These are phyloP conservation scores for Gautieria morchelliformis DNA, from an alignment of 768 basidiomycete genomes.

Conservation along the genomic window DNA sequence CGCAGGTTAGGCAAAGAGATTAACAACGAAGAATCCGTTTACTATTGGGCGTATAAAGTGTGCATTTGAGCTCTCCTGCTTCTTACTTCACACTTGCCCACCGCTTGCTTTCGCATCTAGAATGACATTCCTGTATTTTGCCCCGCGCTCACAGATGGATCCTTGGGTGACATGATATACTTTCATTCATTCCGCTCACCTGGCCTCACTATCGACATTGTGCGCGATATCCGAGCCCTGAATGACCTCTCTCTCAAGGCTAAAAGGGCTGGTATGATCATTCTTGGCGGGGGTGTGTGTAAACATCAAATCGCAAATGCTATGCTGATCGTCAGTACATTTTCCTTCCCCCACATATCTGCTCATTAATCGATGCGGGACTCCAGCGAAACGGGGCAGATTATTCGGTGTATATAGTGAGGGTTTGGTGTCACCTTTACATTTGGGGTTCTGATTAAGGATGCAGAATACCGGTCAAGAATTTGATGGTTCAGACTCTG, in stretches of 20 bases:
- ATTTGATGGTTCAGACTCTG: constrained; percentile 97
- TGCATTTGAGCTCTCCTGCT: constrained; percentile 24
- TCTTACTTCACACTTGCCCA: background rate
- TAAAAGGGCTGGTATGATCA: constrained; percentile 94
- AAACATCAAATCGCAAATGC: constrained; percentile 99
- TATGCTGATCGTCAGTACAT: constrained; percentile 79
- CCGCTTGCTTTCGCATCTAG: constrained; percentile 33
- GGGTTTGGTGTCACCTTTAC: constrained; percentile 15
- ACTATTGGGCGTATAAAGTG: constrained; percentile 99
- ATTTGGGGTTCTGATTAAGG: background rate
- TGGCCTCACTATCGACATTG: constrained; percentile 84
- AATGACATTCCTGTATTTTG: constrained; percentile 99
- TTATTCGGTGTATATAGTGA: constrained; percentile 88
- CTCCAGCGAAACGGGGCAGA: constrained; percentile 92
- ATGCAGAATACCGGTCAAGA: constrained; percentile 93
- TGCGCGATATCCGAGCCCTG: constrained; percentile 82
- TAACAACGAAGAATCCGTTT: constrained; percentile 91
- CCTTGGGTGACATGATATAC: constrained; percentile 98
- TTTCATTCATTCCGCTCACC: constrained; percentile 92
- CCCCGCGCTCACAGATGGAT: constrained; percentile 95
- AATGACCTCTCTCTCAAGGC: constrained; percentile 86
- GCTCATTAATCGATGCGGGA: constrained; percentile 8
- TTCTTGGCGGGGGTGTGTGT: constrained; percentile 95
- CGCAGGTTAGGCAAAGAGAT: constrained; percentile 93
- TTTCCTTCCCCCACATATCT: background rate